Conservation (phyloP, 805 yeast species). For the Torulaspora maleeae region DNA sequence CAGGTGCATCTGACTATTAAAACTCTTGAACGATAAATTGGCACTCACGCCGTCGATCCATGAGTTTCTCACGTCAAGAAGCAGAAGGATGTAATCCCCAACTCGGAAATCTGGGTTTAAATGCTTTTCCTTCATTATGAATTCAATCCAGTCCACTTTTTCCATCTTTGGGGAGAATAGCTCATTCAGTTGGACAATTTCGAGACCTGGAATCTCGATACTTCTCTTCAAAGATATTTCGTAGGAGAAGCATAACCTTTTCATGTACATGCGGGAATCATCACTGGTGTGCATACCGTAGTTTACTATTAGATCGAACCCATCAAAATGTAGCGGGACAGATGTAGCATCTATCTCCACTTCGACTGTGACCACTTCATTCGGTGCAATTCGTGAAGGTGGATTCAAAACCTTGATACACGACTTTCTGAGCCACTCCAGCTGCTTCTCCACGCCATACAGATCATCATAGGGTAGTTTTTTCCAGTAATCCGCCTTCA, state of each 20-base stretch:
- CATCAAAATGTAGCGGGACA: slow-evolving; percentile 22
- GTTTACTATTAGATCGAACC: slow-evolving; percentile 24
- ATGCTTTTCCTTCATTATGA: slow-evolving; percentile 19
- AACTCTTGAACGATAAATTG: slow-evolving; percentile 35
- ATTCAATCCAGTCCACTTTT: slow-evolving; percentile 30
- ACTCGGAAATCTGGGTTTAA: slow-evolving; percentile 27
- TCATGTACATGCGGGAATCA: slow-evolving; percentile 19
- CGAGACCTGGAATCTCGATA: slow-evolving; percentile 65
- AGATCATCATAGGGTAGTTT: slow-evolving; percentile 28
- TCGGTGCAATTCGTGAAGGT: slow-evolving; percentile 24
- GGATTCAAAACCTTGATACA: slow-evolving; percentile 18
- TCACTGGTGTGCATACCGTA: slow-evolving; percentile 28
- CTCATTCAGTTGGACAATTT: slow-evolving; percentile 55
- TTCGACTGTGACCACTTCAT: slow-evolving; percentile 22
- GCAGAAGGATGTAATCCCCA: slow-evolving; percentile 55
- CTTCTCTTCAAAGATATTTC: slow-evolving; percentile 46
- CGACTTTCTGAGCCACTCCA: slow-evolving; percentile 23
- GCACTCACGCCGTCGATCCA: slow-evolving; percentile 58
- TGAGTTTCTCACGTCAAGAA: slow-evolving; percentile 74
- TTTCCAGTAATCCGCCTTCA: slow-evolving; percentile 31
- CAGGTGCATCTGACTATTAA: slow-evolving; percentile 18
- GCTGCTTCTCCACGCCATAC: slow-evolving; percentile 25
- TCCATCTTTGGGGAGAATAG: slow-evolving; percentile 22
- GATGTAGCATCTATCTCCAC: slow-evolving; percentile 25
- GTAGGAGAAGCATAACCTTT: slow-evolving; percentile 24